Conservation (phyloP, 2,329 filamentous ascomycete species). For the Claviceps sorghi region DNA sequence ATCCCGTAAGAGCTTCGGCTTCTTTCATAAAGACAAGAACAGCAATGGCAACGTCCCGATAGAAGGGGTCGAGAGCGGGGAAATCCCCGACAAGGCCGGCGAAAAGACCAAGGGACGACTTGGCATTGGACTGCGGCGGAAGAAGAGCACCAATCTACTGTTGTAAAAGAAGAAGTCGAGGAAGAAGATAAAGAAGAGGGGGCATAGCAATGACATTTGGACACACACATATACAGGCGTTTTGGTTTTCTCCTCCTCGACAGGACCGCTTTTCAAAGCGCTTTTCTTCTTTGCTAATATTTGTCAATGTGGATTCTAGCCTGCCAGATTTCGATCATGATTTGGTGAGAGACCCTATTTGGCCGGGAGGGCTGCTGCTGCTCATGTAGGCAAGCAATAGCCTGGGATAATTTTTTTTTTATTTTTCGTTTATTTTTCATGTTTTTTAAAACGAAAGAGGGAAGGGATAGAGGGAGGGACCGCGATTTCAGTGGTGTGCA, state of each 20-base stretch:
- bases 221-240: conserved; percentile 5
- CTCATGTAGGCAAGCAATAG: too few species aligned
- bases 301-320: too few species aligned
- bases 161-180: conserved; percentile 6
- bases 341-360: too few species aligned
- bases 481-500: too few species aligned
- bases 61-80: conserved; percentile 17
- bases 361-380: too few species aligned
- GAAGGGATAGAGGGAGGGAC: too few species aligned
- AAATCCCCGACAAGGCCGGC: conserved; percentile 26
- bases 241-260: neutral
- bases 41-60: neutral
- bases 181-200: neutral
- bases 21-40: conserved; percentile 41
- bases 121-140: conserved; percentile 51
- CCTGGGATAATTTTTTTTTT: too few species aligned
- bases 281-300: too few species aligned
- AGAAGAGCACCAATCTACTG: conserved; percentile 47
- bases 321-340: too few species aligned
- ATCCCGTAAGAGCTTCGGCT: conserved; percentile 59
- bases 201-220: conserved; percentile 7
- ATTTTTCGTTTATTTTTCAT: too few species aligned
- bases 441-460: too few species aligned
- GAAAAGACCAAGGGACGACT: conserved; percentile 49
- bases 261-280: too few species aligned